Conservation (phyloP, 1,284 basidiomycete genomes). For the Pulchroboletus neoregius region DNA sequence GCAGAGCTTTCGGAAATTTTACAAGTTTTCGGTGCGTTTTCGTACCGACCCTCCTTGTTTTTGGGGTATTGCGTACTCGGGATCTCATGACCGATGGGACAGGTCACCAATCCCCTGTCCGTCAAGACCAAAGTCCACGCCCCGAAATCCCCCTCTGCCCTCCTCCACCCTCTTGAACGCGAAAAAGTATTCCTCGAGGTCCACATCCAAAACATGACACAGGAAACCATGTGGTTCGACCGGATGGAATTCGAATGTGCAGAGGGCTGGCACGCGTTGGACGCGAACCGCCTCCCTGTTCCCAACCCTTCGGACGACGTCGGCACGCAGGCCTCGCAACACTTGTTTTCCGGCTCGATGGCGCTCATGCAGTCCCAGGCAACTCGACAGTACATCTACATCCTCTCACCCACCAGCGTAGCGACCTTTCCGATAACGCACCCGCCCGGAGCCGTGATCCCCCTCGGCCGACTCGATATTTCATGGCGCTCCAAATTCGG, state of each 20-base stretch:
- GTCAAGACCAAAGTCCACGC: conserved; percentile 87
- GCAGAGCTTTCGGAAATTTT: conserved; percentile 80
- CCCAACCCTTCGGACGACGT: conserved; percentile 13
- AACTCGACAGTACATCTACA: conserved; percentile 80
- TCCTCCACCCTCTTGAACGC: conserved; percentile 56
- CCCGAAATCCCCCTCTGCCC: conserved; percentile 66
- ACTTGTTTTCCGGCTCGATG: conserved; percentile 57
- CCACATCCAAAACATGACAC: conserved; percentile 81
- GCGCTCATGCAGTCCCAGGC: conserved; percentile 78
- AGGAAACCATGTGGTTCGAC: conserved; percentile 74
- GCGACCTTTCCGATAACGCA: conserved; percentile 49
- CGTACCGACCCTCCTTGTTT: not conserved
- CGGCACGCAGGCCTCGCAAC: conserved; percentile 17
- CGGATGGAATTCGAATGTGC: conserved; percentile 69
- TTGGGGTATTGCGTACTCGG: not conserved
- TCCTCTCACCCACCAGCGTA: conserved; percentile 53
- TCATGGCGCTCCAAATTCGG: conserved; percentile 78
- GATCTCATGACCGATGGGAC: conserved; percentile 4
- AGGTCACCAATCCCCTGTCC: conserved; percentile 85
- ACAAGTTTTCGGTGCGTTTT: conserved; percentile 77
- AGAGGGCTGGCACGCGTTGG: conserved; percentile 62
- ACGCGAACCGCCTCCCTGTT: conserved; percentile 40
- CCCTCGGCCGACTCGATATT: conserved; percentile 78
- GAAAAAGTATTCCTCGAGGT: conserved; percentile 85
- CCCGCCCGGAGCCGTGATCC: conserved; percentile 64